Conservation (phyloP, 305 asterid genomes). For the Fraxinus ornus region DNA sequence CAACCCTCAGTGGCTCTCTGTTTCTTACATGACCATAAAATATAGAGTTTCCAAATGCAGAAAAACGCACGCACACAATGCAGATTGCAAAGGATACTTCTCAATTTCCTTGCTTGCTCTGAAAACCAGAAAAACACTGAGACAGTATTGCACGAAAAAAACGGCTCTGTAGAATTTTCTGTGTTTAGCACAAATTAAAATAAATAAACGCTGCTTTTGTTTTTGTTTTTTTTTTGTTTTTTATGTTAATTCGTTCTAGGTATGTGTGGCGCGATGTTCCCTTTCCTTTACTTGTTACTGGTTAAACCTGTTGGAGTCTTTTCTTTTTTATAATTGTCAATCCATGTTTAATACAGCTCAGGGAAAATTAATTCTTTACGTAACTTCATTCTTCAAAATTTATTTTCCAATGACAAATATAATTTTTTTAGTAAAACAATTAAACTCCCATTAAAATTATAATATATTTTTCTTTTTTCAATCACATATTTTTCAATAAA, state of each 20-base stretch:
- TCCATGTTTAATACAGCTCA: neutral
- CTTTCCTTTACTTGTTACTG: conserved; percentile 33
- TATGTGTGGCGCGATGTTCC: conserved; percentile 39
- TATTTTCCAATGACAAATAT: too few species aligned
- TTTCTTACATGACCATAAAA: conserved; percentile 12
- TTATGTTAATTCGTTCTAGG: neutral
- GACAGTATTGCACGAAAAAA: neutral
- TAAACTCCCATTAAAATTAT: too few species aligned
- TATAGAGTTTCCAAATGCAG: neutral
- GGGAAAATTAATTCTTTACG: neutral
- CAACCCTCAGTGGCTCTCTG: conserved; percentile 2
- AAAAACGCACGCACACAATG: neutral
- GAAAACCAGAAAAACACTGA: conserved; percentile 1
- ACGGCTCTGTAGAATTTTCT: neutral
- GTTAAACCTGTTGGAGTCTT: conserved; percentile 19
- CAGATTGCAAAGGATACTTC: neutral
- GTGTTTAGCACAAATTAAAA: neutral
- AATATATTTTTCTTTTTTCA: too few species aligned
- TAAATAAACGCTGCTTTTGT: conserved; percentile 16
- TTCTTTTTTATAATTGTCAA: neutral
- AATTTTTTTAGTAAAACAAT: too few species aligned
- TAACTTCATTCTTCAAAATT: neutral
- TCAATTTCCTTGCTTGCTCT: conserved; percentile 15
- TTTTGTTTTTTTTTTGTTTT: neutral
- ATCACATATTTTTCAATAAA: too few species aligned